A percentile compares a stretch with the other conserved stretches of the same genome.
Conservation (phyloP, 2,329 filamentous ascomycete species). For the Grosmannia clavigera region DNA sequence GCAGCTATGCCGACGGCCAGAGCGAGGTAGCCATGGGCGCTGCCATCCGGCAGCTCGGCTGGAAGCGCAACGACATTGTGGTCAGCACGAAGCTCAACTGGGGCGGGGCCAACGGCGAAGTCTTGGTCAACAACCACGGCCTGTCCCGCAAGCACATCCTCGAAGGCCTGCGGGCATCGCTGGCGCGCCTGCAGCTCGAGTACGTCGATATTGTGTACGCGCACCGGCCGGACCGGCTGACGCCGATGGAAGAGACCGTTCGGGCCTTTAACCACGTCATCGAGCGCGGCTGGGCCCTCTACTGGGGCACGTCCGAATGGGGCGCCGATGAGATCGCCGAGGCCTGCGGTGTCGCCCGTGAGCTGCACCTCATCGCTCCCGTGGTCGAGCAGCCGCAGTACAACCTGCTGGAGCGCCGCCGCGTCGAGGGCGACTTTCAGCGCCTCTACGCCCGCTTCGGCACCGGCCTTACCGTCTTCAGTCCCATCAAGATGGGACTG, state of each 20-base stretch:
- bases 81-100: slow-evolving; percentile 52
- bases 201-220: slow-evolving; percentile 56
- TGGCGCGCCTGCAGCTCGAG: slow-evolving; percentile 46
- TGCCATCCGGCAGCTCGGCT: slow-evolving; percentile 38
- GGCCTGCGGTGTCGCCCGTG: slow-evolving; percentile 48
- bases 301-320: slow-evolving; percentile 65
- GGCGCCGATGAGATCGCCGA: slow-evolving; percentile 53
- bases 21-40: slow-evolving; percentile 39
- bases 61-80: slow-evolving; percentile 41
- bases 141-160: slow-evolving; percentile 39
- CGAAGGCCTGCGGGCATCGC: slow-evolving; percentile 44
- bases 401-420: slow-evolving; percentile 45
- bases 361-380: slow-evolving; percentile 48
- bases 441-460: slow-evolving; percentile 42
- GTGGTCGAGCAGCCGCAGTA: slow-evolving; percentile 57
- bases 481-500: slow-evolving; percentile 39
- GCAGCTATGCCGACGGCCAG: slow-evolving; percentile 40
- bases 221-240: slow-evolving; percentile 45
- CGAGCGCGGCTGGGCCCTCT: slow-evolving; percentile 55
- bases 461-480: slow-evolving; percentile 41
- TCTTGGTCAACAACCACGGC: slow-evolving; percentile 37
- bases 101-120: slow-evolving; percentile 47
- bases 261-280: slow-evolving; percentile 35
- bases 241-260: slow-evolving; percentile 52
- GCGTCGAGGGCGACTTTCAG: slow-evolving; percentile 31